phyloP scores from a whole-genome alignment of 2,329 filamentous ascomycete genomes.

The Penicillium aurantiogriseum region DNA sequence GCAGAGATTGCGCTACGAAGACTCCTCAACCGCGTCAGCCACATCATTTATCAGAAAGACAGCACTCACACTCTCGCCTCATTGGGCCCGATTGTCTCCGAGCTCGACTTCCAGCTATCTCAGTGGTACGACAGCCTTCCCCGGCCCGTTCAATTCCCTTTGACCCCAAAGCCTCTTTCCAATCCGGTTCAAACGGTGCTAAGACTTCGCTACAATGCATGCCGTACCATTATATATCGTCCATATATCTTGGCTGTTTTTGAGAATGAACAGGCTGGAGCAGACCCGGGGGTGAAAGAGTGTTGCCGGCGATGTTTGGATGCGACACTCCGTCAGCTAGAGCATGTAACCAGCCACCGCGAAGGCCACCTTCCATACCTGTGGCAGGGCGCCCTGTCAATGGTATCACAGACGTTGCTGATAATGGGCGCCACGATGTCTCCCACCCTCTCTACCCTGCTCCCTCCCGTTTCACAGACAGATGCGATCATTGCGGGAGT shows the following conservation, averaged over 20 bases:
- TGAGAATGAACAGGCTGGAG: conserved; percentile 69
- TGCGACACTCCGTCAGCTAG: conserved; percentile 73
- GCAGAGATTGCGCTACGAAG: conserved; percentile 77
- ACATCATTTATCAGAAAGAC: conserved; percentile 75
- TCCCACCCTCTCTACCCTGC: conserved; percentile 65
- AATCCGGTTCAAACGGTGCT: conserved; percentile 78
- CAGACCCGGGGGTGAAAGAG: conserved; percentile 71
- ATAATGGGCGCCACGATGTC: conserved; percentile 85
- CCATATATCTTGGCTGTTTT: conserved; percentile 79
- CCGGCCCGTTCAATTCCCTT: conserved; percentile 72
- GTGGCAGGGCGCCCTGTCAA: conserved; percentile 79
- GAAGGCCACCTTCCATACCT: conserved; percentile 82
- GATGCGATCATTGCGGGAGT: conserved; percentile 77
- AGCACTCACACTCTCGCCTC: conserved; percentile 69
- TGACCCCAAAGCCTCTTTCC: conserved; percentile 63
- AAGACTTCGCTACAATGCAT: conserved; percentile 77
- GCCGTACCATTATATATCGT: conserved; percentile 80
- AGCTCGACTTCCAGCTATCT: conserved; percentile 77
- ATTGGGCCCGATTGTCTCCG: conserved; percentile 73
- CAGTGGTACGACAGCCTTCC: conserved; percentile 84
- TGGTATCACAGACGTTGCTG: conserved; percentile 76
- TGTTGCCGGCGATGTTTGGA: conserved; percentile 80
- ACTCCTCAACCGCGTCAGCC: conserved; percentile 74
- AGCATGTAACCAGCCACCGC: conserved; percentile 75
- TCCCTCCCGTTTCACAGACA: conserved; percentile 58